Conservation (phyloP, 129 eudicot genomes). For the sunflower (Helianthus annuus) region HanXRQr2.0-SUNRISE NC_035440.2:80752851-80753350, state of each 20-base stretch:
- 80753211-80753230: slow-evolving; percentile 10
- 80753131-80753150: slow-evolving; percentile 64
- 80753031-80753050: slow-evolving; percentile 28
- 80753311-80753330: slow-evolving; percentile 15
- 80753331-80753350: slow-evolving; percentile 25
- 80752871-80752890: slow-evolving; percentile 50
- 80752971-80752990: slow-evolving; percentile 47
- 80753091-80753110: slow-evolving; percentile 86
- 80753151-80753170: slow-evolving; percentile 37
- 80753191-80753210: slow-evolving; percentile 24
- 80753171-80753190: slow-evolving; percentile 46
- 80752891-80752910: slow-evolving; percentile 39
- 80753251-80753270: slow-evolving; percentile 3
- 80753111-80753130: slow-evolving; percentile 97
- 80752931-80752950: slow-evolving; percentile 14
- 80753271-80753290: slow-evolving; percentile 15
- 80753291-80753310: slow-evolving; percentile 10
- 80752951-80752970: slow-evolving; percentile 6
- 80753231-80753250: slow-evolving; percentile 26
- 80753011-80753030: slow-evolving; percentile 74
- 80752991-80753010: slow-evolving; percentile 52
- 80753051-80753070: slow-evolving; percentile 47
- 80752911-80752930: slow-evolving; percentile 21
- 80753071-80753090: slow-evolving; percentile 33
- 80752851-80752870: slow-evolving; percentile 13